Evolutionary conservation across 768 basidiomycete genomes (phyloP).

Genomic region (Termitomyces sp.): DNA sequence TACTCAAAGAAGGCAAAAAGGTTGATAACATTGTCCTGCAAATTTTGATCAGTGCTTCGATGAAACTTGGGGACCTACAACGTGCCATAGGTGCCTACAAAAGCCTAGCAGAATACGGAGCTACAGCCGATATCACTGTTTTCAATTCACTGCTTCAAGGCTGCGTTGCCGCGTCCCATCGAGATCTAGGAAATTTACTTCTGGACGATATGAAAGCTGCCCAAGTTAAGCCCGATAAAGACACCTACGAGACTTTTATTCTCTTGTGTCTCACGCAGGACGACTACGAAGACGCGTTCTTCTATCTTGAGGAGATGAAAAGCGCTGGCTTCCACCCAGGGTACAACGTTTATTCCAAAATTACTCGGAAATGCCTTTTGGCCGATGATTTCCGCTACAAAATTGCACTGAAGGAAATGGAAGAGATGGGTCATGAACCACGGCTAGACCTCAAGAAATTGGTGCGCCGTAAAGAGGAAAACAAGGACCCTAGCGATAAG

Average conservation of each 20-base stretch:
- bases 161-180: conserved; percentile 56
- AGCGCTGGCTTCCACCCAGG: conserved; percentile 52
- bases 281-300: conserved; percentile 83
- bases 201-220: conserved; percentile 63
- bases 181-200: conserved; percentile 65
- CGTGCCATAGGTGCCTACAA: conserved; percentile 80
- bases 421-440: conserved; percentile 50
- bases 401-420: conserved; percentile 71
- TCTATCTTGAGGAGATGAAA: conserved; percentile 89
- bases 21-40: conserved; percentile 64
- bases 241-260: conserved; percentile 69
- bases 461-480: conserved; percentile 4
- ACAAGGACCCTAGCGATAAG: neutral
- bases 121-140: conserved; percentile 58
- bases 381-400: conserved; percentile 59
- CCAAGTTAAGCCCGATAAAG: conserved; percentile 49
- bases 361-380: conserved; percentile 56
- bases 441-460: conserved; percentile 16
- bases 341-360: conserved; percentile 49
- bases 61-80: conserved; percentile 61
- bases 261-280: conserved; percentile 66
- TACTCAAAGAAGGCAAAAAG: conserved; percentile 47
- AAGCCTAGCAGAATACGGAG: conserved; percentile 49
- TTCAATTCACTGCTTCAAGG: conserved; percentile 70
- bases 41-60: conserved; percentile 61